Evolutionary conservation across 1,284 basidiomycete species (phyloP), one percentile per base, ranked within the genome.

Genomic region (Rugosomyces carneus): DNA sequence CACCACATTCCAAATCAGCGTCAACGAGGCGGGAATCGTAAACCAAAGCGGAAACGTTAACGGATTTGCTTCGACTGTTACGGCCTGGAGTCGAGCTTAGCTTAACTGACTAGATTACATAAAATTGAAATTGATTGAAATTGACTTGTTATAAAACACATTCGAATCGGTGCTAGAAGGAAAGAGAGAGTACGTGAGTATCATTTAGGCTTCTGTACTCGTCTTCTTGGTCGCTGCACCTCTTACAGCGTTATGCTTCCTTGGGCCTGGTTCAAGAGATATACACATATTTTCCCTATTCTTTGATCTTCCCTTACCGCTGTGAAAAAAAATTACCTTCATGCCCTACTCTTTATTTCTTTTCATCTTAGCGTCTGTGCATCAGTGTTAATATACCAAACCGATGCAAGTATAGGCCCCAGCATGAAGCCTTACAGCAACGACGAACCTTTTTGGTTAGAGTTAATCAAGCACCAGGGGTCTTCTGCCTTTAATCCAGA

Each of bases 401-500:
- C 13, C n/a, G 31, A 15, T 15, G 31, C 31, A 16, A 34, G n/a
- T 16, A 5, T 34, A 16, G 31, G n/a, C n/a, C 31, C 13, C 7
- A 34, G 8, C 31, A 10, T 29, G 5, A 29, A 10, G 27, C n/a
- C n/a, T 15, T n/a, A 16, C n/a, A 34, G 31, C 15, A n/a, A 13
- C 31, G 31, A 16, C n/a, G 79, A 80, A 29, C 78, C 84, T 5
- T 88, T 77, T 60, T 89, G 85, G 85, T 61, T 85, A 56, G 68
- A 86, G 53, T 73, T 60, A 41, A 85, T 87, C 52, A 72, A 71
- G 38, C 83, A 86, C 55, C 82, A 80, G 58, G 85, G 85, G 18
- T 71, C 62, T 15, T 67, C 82, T 1, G 75, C 84, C 1, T 82
- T 75, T 61, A 80, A 81, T 53, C 43, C 71, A 0, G 65, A 78